Conservation (phyloP, 2,329 filamentous ascomycete species). For the Trichophyton simii region DNA sequence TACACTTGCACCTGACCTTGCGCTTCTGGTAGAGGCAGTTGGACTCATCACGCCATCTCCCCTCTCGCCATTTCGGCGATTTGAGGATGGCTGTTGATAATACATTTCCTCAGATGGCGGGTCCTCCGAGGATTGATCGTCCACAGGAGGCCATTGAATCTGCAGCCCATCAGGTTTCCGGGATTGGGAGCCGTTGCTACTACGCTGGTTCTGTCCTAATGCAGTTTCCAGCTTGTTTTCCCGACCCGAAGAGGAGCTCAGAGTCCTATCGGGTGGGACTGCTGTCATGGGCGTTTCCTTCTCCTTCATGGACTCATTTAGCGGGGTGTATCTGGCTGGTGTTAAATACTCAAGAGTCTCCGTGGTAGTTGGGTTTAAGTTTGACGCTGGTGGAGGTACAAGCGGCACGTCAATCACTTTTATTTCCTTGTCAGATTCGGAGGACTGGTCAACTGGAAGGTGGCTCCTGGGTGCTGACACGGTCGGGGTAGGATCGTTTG, state of each 20-base stretch:
- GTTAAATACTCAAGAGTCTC: constrained; percentile 29
- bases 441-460: constrained; percentile 36
- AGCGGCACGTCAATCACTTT: constrained; percentile 17
- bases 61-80: constrained; percentile 4
- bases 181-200: constrained; percentile 52
- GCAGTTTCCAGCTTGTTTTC: constrained; percentile 13
- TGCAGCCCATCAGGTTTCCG: constrained; percentile 67
- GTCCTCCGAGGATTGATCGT: not conserved
- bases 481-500: constrained; percentile 38
- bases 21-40: constrained; percentile 33
- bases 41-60: constrained; percentile 17
- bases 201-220: constrained; percentile 44
- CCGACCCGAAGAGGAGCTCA: not conserved
- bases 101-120: not conserved
- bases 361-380: constrained; percentile 22
- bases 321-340: constrained; percentile 35
- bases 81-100: not conserved
- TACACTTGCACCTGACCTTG: constrained; percentile 41
- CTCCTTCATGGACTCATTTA: constrained; percentile 23
- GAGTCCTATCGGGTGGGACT: constrained; percentile 45
- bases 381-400: constrained; percentile 19
- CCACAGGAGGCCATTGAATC: constrained; percentile 42
- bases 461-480: constrained; percentile 31
- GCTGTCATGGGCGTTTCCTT: constrained; percentile 47
- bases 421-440: constrained; percentile 34